Evolutionary conservation across 2,329 filamentous ascomycete species (phyloP), one percentile per base, ranked within the genome.

Genomic region (Diplocarpon mali): DNA sequence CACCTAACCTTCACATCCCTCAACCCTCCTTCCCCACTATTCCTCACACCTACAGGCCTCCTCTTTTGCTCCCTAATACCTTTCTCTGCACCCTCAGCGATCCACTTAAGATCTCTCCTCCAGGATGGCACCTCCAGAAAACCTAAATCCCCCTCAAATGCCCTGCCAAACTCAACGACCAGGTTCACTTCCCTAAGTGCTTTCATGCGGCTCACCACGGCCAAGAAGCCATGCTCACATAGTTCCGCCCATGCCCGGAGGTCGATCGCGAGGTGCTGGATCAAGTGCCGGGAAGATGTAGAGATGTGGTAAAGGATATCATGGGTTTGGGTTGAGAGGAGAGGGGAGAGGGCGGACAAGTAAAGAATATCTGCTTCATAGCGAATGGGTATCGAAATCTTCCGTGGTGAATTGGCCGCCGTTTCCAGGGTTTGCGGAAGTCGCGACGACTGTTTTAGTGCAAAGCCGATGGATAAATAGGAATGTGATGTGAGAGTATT

Each of bases 161-260:
- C 27, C 35, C 41, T 28, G n/a, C 53, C 55, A 48, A 56, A 58
- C 43, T 58, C 56, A 8, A 57, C 50, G n/a, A 58, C 56, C 28
- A 58, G 40, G 27, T 35, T 38, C 16, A 58, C 38, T 31, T 52
- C 50, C 27, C 36, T 48, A 11, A 57, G 16, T 6, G 35, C 38
- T 17, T 39, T 53, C 52, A 58, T 53, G 15, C 46, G 36, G 12
- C 45, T 52, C 16, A 58, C 34, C 0, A 53, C 35, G 2, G 49
- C 50, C 15, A 56, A n/a, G 3, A 58, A 46, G 1, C 56, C 56
- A 39, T 51, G 49, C 16, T 57, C 53, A 29, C 49, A 53, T 2
- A 57, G 35, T 27, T 51, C 49, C 30, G 48, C 47, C 51, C 53
- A 57, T n/a, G 52, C 48, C 1, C 55, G 41, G n/a, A 53, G 38